Evolutionary conservation across 495 filamentous ascomycete species (phyloP).

Genomic region (Penicillium angulare): DNA sequence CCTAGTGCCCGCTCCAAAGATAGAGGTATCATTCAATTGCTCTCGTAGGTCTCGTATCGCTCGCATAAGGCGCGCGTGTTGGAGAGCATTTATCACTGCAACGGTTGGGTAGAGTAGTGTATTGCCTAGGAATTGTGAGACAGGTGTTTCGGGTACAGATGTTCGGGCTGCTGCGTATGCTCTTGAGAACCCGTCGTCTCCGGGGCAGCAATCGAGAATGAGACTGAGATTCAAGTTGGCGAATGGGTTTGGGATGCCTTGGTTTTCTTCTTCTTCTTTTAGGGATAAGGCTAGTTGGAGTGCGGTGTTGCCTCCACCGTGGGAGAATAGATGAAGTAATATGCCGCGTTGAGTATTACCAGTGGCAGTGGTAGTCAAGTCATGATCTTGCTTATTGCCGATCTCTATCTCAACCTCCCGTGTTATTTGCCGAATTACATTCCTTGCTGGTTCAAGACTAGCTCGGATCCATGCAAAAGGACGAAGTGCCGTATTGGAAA

Average conservation of each 20-base stretch:
- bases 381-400: not conserved
- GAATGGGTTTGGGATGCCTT: constrained; percentile 8
- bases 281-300: constrained; percentile 25
- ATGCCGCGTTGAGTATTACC: too few relatives aligned
- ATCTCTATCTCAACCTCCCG: not conserved
- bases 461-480: constrained; percentile 19
- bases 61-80: constrained; percentile 17
- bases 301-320: constrained; percentile 28
- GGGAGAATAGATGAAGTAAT: constrained; percentile 30
- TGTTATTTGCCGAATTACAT: constrained; percentile 16
- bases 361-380: too few relatives aligned
- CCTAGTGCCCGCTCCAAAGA: constrained; percentile 17
- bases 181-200: constrained; percentile 24
- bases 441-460: constrained; percentile 20
- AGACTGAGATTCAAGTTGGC: constrained; percentile 18
- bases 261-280: constrained; percentile 13
- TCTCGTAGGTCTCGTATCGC: constrained; percentile 24
- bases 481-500: constrained; percentile 17
- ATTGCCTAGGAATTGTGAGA: constrained; percentile 13
- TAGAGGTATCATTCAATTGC: constrained; percentile 22
- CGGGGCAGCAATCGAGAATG: constrained; percentile 32
- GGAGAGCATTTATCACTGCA: constrained; percentile 15
- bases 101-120: constrained; percentile 24
- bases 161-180: constrained; percentile 21
- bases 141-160: constrained; percentile 11